Percentiles rank a stretch among this genome's conserved stretches.
phyloP scores from a whole-genome alignment of 108 stramenopile genomes.

The Seminavis robusta region DNA sequence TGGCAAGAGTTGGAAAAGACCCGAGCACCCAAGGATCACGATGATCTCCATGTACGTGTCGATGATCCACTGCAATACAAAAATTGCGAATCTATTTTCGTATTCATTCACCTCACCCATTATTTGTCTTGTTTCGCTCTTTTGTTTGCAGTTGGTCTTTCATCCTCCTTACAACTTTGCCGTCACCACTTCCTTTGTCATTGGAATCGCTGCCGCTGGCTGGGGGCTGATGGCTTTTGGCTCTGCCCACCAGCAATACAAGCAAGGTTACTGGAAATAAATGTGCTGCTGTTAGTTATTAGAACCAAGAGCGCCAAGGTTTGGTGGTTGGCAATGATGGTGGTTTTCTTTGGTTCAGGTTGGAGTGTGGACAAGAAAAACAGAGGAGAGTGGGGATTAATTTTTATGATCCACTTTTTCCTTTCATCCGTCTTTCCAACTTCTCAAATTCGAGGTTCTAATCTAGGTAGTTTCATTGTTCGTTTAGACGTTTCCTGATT shows the following conservation, averaged over 20 bases:
- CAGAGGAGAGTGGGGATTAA: too few relatives aligned
- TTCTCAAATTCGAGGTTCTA: too few relatives aligned
- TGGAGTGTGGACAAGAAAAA: too few relatives aligned
- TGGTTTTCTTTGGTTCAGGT: too few relatives aligned
- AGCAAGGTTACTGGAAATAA: slow-evolving; percentile 88
- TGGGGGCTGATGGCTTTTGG: slow-evolving; percentile 63
- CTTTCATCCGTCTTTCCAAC: too few relatives aligned
- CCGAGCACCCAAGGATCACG: slow-evolving; percentile 64
- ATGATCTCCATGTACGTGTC: slow-evolving; percentile 40
- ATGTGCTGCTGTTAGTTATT: too few relatives aligned
- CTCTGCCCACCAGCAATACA: slow-evolving; percentile 74
- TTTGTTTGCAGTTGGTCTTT: slow-evolving; percentile 24
- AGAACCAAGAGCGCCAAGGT: too few relatives aligned
- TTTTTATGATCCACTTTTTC: too few relatives aligned
- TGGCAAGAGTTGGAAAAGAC: slow-evolving; percentile 56
- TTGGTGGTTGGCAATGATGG: too few relatives aligned
- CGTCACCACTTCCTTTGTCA: slow-evolving; percentile 15
- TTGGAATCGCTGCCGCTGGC: slow-evolving; percentile 10
- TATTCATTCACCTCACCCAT: slow-evolving; percentile 3
- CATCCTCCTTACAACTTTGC: slow-evolving; percentile 44
- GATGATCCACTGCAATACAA: not conserved
- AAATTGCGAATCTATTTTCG: not conserved
- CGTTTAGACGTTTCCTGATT: too few relatives aligned
- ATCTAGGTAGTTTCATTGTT: too few relatives aligned
- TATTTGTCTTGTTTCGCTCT: slow-evolving; percentile 2